Evolutionary conservation across 495 filamentous ascomycete genomes (phyloP).

Genomic region (Penicillium psychrofluorescens): DNA sequence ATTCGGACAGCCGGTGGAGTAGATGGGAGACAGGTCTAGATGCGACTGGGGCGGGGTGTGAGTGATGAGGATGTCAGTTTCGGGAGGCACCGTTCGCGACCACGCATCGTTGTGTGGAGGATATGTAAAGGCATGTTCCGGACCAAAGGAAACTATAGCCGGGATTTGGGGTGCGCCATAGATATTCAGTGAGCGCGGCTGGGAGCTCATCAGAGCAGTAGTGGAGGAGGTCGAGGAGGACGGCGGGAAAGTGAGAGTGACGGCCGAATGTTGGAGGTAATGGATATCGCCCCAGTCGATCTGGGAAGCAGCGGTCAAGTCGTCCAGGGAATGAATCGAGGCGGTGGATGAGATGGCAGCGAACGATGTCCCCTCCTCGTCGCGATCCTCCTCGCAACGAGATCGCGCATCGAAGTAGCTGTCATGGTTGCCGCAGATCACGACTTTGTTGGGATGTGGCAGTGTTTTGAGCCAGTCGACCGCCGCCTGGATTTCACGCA

Average conservation of each 20-base stretch:
- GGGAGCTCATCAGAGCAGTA: slow-evolving; percentile 8
- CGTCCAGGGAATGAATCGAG: slow-evolving; percentile 35
- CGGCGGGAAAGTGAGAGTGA: slow-evolving; percentile 41
- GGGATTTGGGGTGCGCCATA: slow-evolving; percentile 63
- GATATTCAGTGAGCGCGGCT: slow-evolving; percentile 39
- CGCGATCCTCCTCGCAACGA: slow-evolving; percentile 33
- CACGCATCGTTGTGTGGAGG: slow-evolving; percentile 52
- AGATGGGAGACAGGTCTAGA: slow-evolving; percentile 54
- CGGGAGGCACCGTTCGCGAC: slow-evolving; percentile 59
- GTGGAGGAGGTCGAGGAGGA: slow-evolving; percentile 6
- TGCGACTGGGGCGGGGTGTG: slow-evolving; percentile 69
- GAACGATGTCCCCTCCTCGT: slow-evolving; percentile 15
- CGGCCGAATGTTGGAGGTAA: slow-evolving; percentile 57
- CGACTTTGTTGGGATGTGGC: slow-evolving; percentile 70
- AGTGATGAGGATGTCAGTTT: slow-evolving; percentile 79
- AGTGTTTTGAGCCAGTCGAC: slow-evolving; percentile 71
- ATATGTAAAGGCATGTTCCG: slow-evolving; percentile 64
- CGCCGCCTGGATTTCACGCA: slow-evolving; percentile 63
- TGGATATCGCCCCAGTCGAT: slow-evolving; percentile 53
- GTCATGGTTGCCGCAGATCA: slow-evolving; percentile 88
- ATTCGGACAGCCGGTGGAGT: slow-evolving; percentile 63
- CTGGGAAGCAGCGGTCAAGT: slow-evolving; percentile 20
- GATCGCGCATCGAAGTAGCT: slow-evolving; percentile 63
- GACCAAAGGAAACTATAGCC: slow-evolving; percentile 42
- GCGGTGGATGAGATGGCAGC: slow-evolving; percentile 31